These are phyloP conservation scores for Deinandra increscens DNA, from an alignment of 129 eudicot species.

Conservation along the genomic window DNA sequence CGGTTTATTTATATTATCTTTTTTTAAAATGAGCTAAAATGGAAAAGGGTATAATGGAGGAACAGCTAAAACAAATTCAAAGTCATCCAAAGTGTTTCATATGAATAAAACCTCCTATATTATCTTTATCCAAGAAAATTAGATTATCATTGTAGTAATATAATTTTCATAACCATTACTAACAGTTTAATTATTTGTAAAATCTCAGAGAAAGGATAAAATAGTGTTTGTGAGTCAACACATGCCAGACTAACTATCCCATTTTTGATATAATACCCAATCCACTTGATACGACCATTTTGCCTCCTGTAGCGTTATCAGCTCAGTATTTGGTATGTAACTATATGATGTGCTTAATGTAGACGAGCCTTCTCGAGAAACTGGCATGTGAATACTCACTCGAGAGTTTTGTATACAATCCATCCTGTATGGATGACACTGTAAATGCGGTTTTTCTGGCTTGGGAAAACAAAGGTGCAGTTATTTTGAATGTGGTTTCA, in stretches of 20 bases:
- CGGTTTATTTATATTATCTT: not conserved
- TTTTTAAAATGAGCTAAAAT: not conserved
- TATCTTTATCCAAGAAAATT: not conserved
- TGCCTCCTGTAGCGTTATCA: not conserved
- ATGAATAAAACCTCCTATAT: not conserved
- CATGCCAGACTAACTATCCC: not conserved
- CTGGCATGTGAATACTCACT: slow-evolving; percentile 42
- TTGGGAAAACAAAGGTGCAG: slow-evolving; percentile 53
- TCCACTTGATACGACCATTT: not conserved
- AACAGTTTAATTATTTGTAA: not conserved
- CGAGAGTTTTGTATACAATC: slow-evolving; percentile 35
- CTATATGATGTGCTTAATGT: slow-evolving; percentile 19
- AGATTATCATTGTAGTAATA: not conserved
- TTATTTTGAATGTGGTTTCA: slow-evolving; percentile 51
- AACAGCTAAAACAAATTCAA: not conserved
- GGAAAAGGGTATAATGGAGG: not conserved
- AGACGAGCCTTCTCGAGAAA: slow-evolving; percentile 61
- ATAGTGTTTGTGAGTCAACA: not conserved
- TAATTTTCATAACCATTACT: not conserved
- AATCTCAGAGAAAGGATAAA: not conserved
- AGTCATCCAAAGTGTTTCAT: not conserved
- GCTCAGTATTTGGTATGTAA: slow-evolving; percentile 13
- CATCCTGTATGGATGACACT: slow-evolving; percentile 41
- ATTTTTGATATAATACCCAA: not conserved
- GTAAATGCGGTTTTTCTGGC: slow-evolving; percentile 42